Base-by-base conservation (phyloP, 2,329 filamentous ascomycete species). In the Lachnellula cervina region DNA sequence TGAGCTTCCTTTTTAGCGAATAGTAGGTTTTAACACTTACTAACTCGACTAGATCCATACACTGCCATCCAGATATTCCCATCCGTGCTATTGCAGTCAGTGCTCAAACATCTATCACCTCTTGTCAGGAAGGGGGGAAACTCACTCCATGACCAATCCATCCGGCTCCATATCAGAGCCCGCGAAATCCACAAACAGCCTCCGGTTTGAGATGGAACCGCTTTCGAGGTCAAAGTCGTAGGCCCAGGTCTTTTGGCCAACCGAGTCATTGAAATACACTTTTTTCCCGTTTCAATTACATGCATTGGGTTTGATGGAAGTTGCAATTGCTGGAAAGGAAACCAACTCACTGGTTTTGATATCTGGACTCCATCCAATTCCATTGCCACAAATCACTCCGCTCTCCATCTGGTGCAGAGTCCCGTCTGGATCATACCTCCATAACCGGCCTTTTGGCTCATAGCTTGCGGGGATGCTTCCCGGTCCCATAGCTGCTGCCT, bases 51-150 rank as follows among this genome's bases (percentile, higher is more conserved):
- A 2, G 66, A 66, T 16, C 60, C 66, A 51, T 63, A 72, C 50
- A 71, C 63, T 8, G 69, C 69, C 48, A 70, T 70, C 70, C 70
- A 72, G 8, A 72, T 63, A 48, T 72, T 71, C 6, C 70, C 70
- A 9, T 70, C 58, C 1, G 66, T 66, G 25, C 66, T 70, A 40
- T 49, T 16, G n/a, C 4, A 9, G 37, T 51, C 19, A 51, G 51
- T 43, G 2, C 6, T 23, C 14, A 23, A n/a, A 16, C 2, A 17
- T 21, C 23, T 38, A 25, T 14, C 4, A 2, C 21, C 11, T 19
- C 17, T 13, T n/a, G 2, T 19, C 28, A n/a, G 7, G 9, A 32
- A 38, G 6, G 16, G 45, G 8, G 23, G n/a, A 8, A 11, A 62
- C 68, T 52, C 59, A 72, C 70, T 72, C 70, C 11, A 70, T 57